These are phyloP conservation scores for Amaranthus hypochondriacus DNA, from an alignment of 148 eudicot genomes.

Conservation along the genomic window DNA sequence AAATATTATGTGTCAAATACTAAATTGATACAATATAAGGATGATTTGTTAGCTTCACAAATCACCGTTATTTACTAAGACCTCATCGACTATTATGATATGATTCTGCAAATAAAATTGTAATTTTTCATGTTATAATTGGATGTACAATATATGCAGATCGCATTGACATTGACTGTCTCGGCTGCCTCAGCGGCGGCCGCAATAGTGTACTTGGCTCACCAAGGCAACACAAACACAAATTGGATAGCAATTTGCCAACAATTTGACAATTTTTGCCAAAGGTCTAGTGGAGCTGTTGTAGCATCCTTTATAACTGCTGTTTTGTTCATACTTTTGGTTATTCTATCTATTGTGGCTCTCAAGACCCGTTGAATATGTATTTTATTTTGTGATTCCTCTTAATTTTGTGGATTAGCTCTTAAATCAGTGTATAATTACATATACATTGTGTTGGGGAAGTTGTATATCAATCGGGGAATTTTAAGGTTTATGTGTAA, in stretches of 20 bases:
- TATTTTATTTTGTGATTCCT: no score
- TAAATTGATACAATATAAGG: background rate
- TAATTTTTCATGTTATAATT: no score
- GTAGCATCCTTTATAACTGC: slow-evolving; percentile 55
- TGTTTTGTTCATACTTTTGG: slow-evolving; percentile 38
- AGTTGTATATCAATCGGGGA: no score
- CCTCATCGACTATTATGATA: no score
- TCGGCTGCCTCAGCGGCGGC: slow-evolving; percentile 56
- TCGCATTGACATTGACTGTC: slow-evolving; percentile 44
- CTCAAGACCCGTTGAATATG: slow-evolving; percentile 24
- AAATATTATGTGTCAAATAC: no score
- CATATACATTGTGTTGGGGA: no score
- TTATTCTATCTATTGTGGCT: slow-evolving; percentile 48
- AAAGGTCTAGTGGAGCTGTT: slow-evolving; percentile 55
- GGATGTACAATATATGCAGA: slow-evolving; percentile 20
- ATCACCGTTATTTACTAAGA: no score
- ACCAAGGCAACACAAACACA: slow-evolving; percentile 55
- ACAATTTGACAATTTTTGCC: slow-evolving; percentile 63
- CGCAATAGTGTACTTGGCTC: slow-evolving; percentile 75
- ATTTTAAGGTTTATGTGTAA: no score
- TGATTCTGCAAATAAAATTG: no score
- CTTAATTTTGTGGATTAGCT: no score
- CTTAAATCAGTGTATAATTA: no score
- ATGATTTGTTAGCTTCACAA: no score
- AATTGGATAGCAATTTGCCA: slow-evolving; percentile 81